Conservation (phyloP, 208 protist genomes). For the Angomonas ambiguus region DNA sequence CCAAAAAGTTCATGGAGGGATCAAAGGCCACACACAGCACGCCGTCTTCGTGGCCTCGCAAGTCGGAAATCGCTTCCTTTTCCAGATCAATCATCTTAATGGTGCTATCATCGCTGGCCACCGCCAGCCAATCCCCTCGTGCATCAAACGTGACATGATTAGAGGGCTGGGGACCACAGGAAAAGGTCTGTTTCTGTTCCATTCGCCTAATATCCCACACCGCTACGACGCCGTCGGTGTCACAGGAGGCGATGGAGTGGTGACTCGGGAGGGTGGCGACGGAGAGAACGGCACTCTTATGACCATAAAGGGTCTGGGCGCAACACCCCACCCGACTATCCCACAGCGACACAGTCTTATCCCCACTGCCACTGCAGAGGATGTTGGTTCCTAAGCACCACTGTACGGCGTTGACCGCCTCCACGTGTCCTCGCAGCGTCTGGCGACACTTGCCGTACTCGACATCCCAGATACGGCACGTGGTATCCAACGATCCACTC, state of each 20-base stretch:
- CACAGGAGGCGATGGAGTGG: slow-evolving; percentile 83
- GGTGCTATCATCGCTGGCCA: slow-evolving; percentile 91
- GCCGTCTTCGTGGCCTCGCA: slow-evolving; percentile 73
- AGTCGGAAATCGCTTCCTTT: slow-evolving; percentile 63
- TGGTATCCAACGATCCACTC: slow-evolving; percentile 91
- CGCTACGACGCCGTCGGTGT: slow-evolving; percentile 92
- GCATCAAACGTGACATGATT: slow-evolving; percentile 73
- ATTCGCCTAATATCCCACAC: slow-evolving; percentile 82
- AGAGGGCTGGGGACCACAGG: slow-evolving; percentile 69
- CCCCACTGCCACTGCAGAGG: slow-evolving; percentile 91
- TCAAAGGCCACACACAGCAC: slow-evolving; percentile 89
- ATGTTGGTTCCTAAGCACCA: slow-evolving; percentile 95
- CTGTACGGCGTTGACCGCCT: slow-evolving; percentile 90
- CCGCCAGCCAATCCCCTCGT: slow-evolving; percentile 77
- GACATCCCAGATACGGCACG: slow-evolving; percentile 93
- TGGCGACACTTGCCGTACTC: slow-evolving; percentile 78
- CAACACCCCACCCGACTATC: slow-evolving; percentile 92
- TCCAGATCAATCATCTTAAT: slow-evolving; percentile 93
- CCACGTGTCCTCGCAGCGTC: slow-evolving; percentile 94
- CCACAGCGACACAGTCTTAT: slow-evolving; percentile 97
- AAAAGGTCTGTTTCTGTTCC: slow-evolving; percentile 43
- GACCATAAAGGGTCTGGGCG: slow-evolving; percentile 94
- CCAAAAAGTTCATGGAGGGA: slow-evolving; percentile 54
- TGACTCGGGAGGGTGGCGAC: slow-evolving; percentile 31
- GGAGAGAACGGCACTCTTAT: slow-evolving; percentile 87